Percentiles rank a stretch among this genome's conserved stretches.
These are phyloP conservation scores for Cinchona pubescens DNA, from an alignment of 257 asterid species.

Conservation along the genomic window DNA sequence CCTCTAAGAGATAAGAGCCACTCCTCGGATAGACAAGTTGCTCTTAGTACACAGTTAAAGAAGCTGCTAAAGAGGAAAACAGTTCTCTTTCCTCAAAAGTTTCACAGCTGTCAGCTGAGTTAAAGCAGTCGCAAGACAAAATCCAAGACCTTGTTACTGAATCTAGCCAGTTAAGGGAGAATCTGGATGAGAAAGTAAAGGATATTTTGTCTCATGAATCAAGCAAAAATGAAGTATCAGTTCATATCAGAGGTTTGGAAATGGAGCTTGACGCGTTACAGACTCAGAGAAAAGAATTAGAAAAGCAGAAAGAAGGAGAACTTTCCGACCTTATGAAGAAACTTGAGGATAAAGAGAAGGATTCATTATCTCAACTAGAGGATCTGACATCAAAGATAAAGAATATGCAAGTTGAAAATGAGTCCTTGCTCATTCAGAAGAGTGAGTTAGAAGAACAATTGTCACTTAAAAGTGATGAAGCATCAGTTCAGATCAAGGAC, in stretches of 20 bases:
- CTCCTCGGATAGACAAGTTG: constrained; percentile 43
- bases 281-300: constrained; percentile 51
- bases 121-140: constrained; percentile 37
- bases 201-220: constrained; percentile 62
- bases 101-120: constrained; percentile 37
- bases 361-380: constrained; percentile 41
- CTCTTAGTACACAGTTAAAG: constrained; percentile 47
- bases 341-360: constrained; percentile 59
- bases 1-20: constrained; percentile 36
- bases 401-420: constrained; percentile 49
- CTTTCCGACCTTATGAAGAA: constrained; percentile 51
- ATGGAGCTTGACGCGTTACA: constrained; percentile 53
- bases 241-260: constrained; percentile 63
- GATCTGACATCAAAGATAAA: constrained; percentile 42
- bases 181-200: constrained; percentile 54
- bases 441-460: constrained; percentile 51
- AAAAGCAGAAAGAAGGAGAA: constrained; percentile 59
- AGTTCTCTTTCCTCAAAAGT: constrained; percentile 32
- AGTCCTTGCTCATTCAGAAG: constrained; percentile 43
- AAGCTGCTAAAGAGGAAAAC: constrained; percentile 39
- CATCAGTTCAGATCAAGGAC: constrained; percentile 42
- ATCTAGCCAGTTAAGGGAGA: constrained; percentile 37
- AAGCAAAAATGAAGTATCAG: constrained; percentile 55
- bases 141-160: constrained; percentile 42
- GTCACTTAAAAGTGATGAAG: constrained; percentile 38